Base-by-base conservation (phyloP, 768 basidiomycete genomes). In the Trametes maxima region DNA sequence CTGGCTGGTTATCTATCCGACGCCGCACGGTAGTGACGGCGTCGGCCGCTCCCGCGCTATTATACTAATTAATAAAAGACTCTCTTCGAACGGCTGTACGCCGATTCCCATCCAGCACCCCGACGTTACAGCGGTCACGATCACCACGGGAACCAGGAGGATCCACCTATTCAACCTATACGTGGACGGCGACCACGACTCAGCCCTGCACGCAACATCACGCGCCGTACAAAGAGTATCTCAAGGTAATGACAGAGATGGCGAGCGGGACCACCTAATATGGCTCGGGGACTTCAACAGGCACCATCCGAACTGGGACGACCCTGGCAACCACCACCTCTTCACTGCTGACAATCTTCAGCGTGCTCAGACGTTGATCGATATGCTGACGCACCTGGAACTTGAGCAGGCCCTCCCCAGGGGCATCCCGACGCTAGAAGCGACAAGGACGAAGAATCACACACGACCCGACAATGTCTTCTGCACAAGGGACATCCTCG, bases 391-490 rank as follows among this genome's bases (percentile, higher is more conserved):
- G 0, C 65, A 63, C 0, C 53, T 74, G 46, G 59, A 64, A 0
- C 71, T 84, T 66, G 3, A 57, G 0, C 76, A 78, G 75, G 54
- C 70, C 0, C 73, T 85, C 0, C 76, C 75, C 0, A 55, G 66
- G 14, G 69, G 67, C 1, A 67, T 70, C 0, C 79, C 79, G 0
- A 85, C 78, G 0, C 70, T 83, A 0, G 43, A 74, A 19, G 67
- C 74, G 0, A 46, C 42, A 0, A 48, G 36, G 1, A 71, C 78
- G 0, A 73, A 75, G 19, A 79, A 78, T 54, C 72, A 68, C 54
- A 76, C 77, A 4, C 54, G 76, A 8, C 72, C 74, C 0, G 79
- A 83, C 69, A 83, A 83, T 52, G 75, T 83, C 0, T 83, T 78
- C 58, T 59, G 65, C 25, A 63, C 74, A 2, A 36, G 47, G 0